Conservation (phyloP, 2,329 filamentous ascomycete genomes). For the Bimuria novae-zelandiae region DNA sequence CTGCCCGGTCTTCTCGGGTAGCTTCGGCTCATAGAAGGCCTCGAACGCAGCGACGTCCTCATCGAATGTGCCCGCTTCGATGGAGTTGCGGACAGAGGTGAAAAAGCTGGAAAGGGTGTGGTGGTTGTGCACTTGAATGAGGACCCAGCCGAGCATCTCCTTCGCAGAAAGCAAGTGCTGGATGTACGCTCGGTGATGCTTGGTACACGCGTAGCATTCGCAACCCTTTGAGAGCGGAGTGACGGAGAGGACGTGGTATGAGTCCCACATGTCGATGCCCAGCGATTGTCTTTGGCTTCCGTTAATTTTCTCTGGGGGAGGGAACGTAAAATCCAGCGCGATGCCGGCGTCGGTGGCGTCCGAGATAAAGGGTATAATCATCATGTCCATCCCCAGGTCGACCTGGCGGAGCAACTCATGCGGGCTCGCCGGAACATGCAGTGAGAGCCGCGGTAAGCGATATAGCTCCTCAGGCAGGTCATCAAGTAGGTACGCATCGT, state of each 20-base stretch:
- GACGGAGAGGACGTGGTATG: conserved; percentile 63
- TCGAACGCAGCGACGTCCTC: conserved; percentile 65
- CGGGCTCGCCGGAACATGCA: conserved; percentile 72
- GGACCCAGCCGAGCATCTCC: conserved; percentile 95
- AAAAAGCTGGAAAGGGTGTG: conserved; percentile 76
- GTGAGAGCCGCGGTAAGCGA: conserved; percentile 72
- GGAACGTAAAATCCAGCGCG: conserved; percentile 79
- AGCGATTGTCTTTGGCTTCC: conserved; percentile 49
- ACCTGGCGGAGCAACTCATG: conserved; percentile 79
- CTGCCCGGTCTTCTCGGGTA: conserved; percentile 76
- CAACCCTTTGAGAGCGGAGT: conserved; percentile 67
- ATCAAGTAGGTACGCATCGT: conserved; percentile 71
- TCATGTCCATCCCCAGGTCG: conserved; percentile 76
- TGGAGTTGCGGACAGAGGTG: conserved; percentile 65
- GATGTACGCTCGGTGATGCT: conserved; percentile 84
- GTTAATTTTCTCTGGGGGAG: conserved; percentile 43
- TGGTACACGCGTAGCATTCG: conserved; percentile 79
- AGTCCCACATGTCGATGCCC: conserved; percentile 78
- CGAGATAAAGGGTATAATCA: conserved; percentile 76
- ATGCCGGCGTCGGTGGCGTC: conserved; percentile 81
- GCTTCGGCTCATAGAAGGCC: conserved; percentile 66
- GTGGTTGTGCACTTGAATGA: conserved; percentile 93
- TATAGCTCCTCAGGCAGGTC: conserved; percentile 67
- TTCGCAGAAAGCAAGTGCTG: conserved; percentile 86
- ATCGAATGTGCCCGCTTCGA: conserved; percentile 61